A percentile compares a stretch with the other conserved stretches of the same genome.
These are phyloP conservation scores for Colletotrichum australisinense DNA, from an alignment of 2,329 filamentous ascomycete genomes.

Conservation along the genomic window DNA sequence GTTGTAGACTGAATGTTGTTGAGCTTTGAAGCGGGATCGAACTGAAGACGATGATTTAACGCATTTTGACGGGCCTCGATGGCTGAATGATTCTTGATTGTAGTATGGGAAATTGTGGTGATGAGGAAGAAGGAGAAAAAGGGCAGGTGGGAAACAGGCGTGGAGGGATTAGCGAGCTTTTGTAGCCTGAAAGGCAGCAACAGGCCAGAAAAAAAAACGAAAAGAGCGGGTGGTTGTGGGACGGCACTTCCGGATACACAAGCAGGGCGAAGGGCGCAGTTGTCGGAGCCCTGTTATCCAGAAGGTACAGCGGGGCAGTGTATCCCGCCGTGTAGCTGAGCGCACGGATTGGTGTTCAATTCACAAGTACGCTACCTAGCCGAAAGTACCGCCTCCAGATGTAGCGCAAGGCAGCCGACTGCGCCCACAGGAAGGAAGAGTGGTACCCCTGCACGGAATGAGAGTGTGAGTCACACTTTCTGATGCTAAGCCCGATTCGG, in stretches of 20 bases:
- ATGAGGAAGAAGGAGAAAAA: constrained; percentile 52
- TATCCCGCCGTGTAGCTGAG: neutral
- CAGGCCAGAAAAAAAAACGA: constrained; percentile 7
- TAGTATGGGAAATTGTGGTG: constrained; percentile 54
- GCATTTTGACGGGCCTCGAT: constrained; percentile 21
- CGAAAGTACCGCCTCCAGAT: constrained; percentile 33
- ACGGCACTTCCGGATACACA: neutral
- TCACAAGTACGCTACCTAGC: too few relatives aligned
- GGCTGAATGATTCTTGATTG: neutral
- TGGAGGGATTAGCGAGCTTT: constrained; percentile 38
- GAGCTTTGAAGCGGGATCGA: constrained; percentile 16
- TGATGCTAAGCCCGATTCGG: neutral
- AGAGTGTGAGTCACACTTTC: constrained; percentile 33
- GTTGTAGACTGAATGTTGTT: constrained; percentile 50
- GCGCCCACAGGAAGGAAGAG: neutral
- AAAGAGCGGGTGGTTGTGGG: neutral
- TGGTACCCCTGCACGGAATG: constrained; percentile 1
- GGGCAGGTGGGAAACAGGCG: constrained; percentile 29
- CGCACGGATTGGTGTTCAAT: neutral
- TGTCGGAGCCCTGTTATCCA: constrained; percentile 5
- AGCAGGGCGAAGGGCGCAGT: neutral
- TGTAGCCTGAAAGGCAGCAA: constrained; percentile 28
- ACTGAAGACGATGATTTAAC: constrained; percentile 19
- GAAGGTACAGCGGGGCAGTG: neutral
- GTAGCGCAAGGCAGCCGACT: neutral